Base-by-base conservation (phyloP, 1,284 basidiomycete genomes). In the Papiliotrema flavescens region DNA sequence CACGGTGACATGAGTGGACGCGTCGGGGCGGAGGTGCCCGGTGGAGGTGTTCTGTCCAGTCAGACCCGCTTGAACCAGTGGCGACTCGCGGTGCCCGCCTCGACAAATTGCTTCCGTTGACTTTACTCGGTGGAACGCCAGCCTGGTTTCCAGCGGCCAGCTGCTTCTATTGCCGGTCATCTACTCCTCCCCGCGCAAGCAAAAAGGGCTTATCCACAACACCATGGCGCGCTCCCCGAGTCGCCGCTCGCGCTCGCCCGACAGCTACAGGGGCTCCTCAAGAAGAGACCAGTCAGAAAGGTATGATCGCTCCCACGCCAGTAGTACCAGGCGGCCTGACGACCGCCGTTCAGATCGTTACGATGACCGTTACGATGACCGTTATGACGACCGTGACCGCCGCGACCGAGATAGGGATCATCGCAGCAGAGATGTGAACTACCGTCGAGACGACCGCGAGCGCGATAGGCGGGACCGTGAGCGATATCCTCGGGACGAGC, bases 401-500 rank as follows among this genome's bases (percentile, higher is more conserved):
- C 14, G 51, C 26, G 47, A 58, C 11, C 40, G 47, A 13, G 52
- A 52, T 17, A 37, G 57, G 39, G 52, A 61, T 39, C 37, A 62
- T 41, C 35, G 53, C 34, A 55, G 56, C 44, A 47, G 64, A 39
- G 57, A 63, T 34, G 54, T 53, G 11, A 51, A 59, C 47, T 48
- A 60, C 36, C 23, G 53, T 15, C 46, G 54, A 32, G 46, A 47
- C 39, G 55, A 62, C 20, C 54, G 61, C 36, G 57, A 62, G 15
- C 56, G 48, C 14, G 23, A 51, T 37, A 42, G 55, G 20, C 28
- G 28, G 6, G 54, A 57, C n/a, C 49, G 59, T 19, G 65, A 63
- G 44, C 57, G 64, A 47, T 32, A 32, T 11, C 61, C 67, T 28
- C 61, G 62, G 50, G 65, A 66, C 55, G 61, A 39, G 14, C 56